Percentiles rank a stretch among this genome's conserved stretches.
Evolutionary conservation across 2,329 filamentous ascomycete genomes (phyloP).

Genomic region (Scedosporium minutisporum): DNA sequence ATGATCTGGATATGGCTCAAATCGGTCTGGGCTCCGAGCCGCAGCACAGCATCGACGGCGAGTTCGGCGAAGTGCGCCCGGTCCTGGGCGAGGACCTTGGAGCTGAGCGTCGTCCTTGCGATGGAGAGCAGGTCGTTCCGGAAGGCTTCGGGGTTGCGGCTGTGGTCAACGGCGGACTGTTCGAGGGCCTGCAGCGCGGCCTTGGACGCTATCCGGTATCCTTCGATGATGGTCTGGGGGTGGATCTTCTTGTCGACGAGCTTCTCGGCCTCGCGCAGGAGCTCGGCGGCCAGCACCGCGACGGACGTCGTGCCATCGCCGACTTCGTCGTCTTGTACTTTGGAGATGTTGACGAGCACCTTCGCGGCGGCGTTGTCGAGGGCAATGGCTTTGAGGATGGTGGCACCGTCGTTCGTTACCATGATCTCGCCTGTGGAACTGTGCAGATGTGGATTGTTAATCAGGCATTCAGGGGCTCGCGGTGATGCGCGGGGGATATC

Average conservation of each 20-base stretch:
- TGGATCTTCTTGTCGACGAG: constrained; percentile 98
- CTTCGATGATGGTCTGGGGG: constrained; percentile 98
- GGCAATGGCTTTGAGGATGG: constrained; percentile 95
- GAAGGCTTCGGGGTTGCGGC: constrained; percentile 73
- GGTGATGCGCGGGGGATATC: constrained; percentile 14
- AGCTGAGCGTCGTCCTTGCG: constrained; percentile 89
- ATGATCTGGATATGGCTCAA: constrained; percentile 98
- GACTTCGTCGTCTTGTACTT: constrained; percentile 98
- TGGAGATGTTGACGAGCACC: constrained; percentile 97
- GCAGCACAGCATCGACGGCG: constrained; percentile 82
- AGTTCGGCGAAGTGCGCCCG: constrained; percentile 83
- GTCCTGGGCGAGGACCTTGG: constrained; percentile 92
- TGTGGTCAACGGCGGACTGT: constrained; percentile 80
- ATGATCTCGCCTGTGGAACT: constrained; percentile 94
- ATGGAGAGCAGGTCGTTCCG: constrained; percentile 83
- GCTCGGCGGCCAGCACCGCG: constrained; percentile 85
- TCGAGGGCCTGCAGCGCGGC: constrained; percentile 80
- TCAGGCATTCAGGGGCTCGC: constrained; percentile 5
- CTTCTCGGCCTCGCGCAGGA: constrained; percentile 92
- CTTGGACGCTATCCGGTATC: constrained; percentile 90
- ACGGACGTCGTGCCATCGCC: constrained; percentile 98
- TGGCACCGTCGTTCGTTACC: constrained; percentile 98
- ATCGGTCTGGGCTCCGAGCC: constrained; percentile 83
- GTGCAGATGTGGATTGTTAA: constrained; percentile 8
- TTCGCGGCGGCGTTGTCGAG: constrained; percentile 98